phyloP scores from a whole-genome alignment of 345 rosid species.

The Aquilaria yunnanensis region DNA sequence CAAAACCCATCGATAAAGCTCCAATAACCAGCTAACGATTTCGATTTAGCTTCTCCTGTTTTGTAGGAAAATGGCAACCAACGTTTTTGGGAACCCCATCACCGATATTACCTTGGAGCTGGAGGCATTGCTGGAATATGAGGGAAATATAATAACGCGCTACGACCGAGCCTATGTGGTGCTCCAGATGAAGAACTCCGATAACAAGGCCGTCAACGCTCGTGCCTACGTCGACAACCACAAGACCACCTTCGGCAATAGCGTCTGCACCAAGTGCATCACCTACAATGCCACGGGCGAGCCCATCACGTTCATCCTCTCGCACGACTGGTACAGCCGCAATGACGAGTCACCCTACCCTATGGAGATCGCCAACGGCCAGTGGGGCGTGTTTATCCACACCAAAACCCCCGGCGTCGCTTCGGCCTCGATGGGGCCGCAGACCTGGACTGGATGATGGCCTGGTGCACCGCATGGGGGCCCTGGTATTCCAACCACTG shows the following conservation, averaged over 20 bases:
- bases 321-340: background rate
- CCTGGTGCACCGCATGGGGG: slow-evolving; percentile 3
- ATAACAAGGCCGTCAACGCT: background rate
- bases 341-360: background rate
- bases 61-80: too few relatives aligned
- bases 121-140: too few relatives aligned
- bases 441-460: background rate
- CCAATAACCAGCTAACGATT: too few relatives aligned
- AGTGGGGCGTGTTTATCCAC: slow-evolving; percentile 1
- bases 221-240: background rate
- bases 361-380: slow-evolving; percentile 1
- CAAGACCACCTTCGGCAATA: background rate
- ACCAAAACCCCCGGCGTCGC: background rate
- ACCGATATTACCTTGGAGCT: too few relatives aligned
- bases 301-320: background rate
- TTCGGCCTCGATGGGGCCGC: background rate
- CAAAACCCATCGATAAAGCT: too few relatives aligned
- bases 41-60: too few relatives aligned
- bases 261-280: slow-evolving; percentile 5
- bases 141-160: too few relatives aligned
- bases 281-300: slow-evolving; percentile 6
- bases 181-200: background rate
- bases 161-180: too few relatives aligned
- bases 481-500: too few relatives aligned
- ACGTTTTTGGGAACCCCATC: too few relatives aligned